Evolutionary conservation across 192 early-diverging fungal species (phyloP).

Genomic region (Coemansia sp.): DNA sequence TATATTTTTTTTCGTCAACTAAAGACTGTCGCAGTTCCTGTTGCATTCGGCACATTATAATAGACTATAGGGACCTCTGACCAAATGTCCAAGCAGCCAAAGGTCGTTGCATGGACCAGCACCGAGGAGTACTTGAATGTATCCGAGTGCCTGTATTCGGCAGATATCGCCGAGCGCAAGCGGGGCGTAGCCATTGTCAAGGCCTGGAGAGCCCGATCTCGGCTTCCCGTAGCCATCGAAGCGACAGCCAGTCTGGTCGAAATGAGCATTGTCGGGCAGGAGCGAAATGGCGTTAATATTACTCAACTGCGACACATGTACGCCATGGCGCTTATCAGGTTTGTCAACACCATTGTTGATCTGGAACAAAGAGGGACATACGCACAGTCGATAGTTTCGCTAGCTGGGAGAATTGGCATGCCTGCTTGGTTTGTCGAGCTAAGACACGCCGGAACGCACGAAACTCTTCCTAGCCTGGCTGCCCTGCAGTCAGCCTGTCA

Average conservation of each 20-base stretch:
- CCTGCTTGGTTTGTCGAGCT: constrained; percentile 72
- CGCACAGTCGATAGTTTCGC: constrained; percentile 56
- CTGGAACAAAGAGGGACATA: constrained; percentile 57
- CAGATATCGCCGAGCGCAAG: constrained; percentile 30
- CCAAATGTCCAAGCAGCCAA: constrained; percentile 34
- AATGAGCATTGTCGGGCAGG: constrained; percentile 30
- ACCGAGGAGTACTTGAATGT: constrained; percentile 48
- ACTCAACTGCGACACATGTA: constrained; percentile 44
- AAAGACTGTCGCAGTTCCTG: no score
- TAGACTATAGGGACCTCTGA: not conserved
- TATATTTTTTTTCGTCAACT: not conserved
- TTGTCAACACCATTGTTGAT: constrained; percentile 68
- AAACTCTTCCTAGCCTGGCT: constrained; percentile 60
- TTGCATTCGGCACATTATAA: not conserved
- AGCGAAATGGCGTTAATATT: constrained; percentile 16
- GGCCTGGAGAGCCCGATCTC: constrained; percentile 46
- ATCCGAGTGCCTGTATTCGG: constrained; percentile 35
- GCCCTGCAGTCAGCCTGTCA: constrained; percentile 56
- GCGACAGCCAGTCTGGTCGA: constrained; percentile 50
- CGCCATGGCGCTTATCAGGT: constrained; percentile 54
- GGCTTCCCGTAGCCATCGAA: constrained; percentile 47
- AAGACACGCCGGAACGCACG: constrained; percentile 67
- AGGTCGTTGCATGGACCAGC: constrained; percentile 53
- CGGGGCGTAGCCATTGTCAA: constrained; percentile 50
- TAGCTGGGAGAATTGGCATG: constrained; percentile 60